Evolutionary conservation across 106 monocot species (phyloP).

Genomic region (Hemerocallis citrina): DNA sequence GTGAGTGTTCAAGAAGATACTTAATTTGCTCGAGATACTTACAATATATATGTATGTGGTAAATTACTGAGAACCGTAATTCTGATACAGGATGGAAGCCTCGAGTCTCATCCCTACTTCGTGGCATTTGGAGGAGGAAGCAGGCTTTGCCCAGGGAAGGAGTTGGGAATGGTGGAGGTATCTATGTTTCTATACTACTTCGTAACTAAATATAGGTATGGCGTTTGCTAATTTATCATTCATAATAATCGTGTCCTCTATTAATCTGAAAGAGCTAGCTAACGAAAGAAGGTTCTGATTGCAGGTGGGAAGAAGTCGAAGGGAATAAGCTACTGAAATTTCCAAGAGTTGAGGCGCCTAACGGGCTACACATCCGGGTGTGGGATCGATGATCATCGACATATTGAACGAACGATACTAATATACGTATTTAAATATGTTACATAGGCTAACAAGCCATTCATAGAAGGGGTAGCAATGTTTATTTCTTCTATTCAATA

Average conservation of each 20-base stretch:
- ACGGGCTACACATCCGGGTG: slow-evolving; percentile 48
- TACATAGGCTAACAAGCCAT: too few relatives aligned
- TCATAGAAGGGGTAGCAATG: too few relatives aligned
- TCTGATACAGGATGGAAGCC: slow-evolving; percentile 42
- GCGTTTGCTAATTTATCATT: too few relatives aligned
- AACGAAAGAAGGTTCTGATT: too few relatives aligned
- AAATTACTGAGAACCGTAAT: too few relatives aligned
- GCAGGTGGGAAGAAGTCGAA: slow-evolving; percentile 88
- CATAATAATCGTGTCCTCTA: too few relatives aligned
- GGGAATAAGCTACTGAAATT: slow-evolving; percentile 55
- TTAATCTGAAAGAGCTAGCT: too few relatives aligned
- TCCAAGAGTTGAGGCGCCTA: slow-evolving; percentile 77
- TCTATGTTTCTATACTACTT: slow-evolving; percentile 51
- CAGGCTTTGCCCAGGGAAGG: slow-evolving; percentile 57
- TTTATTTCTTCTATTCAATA: too few relatives aligned
- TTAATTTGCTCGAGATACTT: not conserved
- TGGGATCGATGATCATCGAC: slow-evolving; percentile 7
- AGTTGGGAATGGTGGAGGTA: slow-evolving; percentile 33
- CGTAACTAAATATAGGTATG: slow-evolving; percentile 53
- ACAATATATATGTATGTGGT: too few relatives aligned
- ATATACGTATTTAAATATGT: too few relatives aligned
- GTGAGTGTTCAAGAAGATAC: slow-evolving; percentile 13
- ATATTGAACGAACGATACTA: too few relatives aligned
- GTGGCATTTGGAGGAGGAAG: slow-evolving; percentile 39
- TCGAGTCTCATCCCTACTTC: slow-evolving; percentile 38